phyloP scores from a whole-genome alignment of 441 rosid genomes.

The Eutrema salsugineum region DNA sequence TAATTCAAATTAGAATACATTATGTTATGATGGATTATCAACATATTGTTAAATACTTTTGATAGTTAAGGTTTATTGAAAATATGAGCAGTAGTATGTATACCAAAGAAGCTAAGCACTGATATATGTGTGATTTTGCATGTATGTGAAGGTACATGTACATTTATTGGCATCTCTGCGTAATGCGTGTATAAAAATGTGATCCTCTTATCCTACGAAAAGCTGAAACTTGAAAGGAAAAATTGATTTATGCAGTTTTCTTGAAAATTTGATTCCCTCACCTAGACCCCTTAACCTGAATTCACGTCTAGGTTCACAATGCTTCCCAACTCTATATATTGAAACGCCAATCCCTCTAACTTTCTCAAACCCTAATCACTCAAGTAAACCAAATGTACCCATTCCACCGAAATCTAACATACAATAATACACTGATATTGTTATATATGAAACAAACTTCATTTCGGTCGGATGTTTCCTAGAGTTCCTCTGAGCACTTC shows the following conservation, averaged over 20 bases:
- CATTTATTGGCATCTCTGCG: slow-evolving; percentile 12
- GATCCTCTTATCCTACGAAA: slow-evolving; percentile 8
- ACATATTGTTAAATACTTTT: too few relatives aligned
- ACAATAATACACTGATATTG: neutral
- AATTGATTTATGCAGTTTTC: neutral
- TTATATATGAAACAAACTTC: neutral
- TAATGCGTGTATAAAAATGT: neutral
- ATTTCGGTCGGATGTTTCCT: slow-evolving; percentile 17
- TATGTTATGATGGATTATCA: too few relatives aligned
- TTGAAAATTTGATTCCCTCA: slow-evolving; percentile 7
- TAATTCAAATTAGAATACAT: too few relatives aligned
- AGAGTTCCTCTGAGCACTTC: slow-evolving; percentile 32
- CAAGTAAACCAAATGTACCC: neutral
- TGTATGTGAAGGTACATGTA: slow-evolving; percentile 1
- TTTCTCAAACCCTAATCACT: neutral
- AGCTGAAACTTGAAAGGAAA: slow-evolving; percentile 12
- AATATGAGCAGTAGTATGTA: too few relatives aligned
- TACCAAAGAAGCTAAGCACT: neutral
- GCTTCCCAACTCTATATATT: neutral
- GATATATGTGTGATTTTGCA: slow-evolving; percentile 1
- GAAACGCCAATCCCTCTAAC: neutral
- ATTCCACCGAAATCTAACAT: neutral
- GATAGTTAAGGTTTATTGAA: too few relatives aligned
- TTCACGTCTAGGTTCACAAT: slow-evolving; percentile 28
- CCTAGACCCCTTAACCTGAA: slow-evolving; percentile 10